A percentile compares a stretch with the other conserved stretches of the same genome.
Evolutionary conservation across 2,329 filamentous ascomycete genomes (phyloP).

Genomic region (Eurotiales sp.): DNA sequence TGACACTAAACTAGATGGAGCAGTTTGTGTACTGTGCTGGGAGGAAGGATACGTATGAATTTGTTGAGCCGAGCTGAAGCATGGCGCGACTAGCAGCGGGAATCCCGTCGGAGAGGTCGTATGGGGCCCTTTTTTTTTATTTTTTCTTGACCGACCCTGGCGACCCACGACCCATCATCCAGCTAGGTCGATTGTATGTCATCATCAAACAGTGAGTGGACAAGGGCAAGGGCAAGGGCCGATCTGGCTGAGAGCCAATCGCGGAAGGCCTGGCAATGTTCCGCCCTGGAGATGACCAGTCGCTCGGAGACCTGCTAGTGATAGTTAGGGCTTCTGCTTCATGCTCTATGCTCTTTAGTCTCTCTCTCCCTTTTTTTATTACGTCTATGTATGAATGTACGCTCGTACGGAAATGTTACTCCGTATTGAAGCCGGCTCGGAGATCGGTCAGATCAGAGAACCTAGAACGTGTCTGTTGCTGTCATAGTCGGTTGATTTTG

Average conservation of each 20-base stretch:
- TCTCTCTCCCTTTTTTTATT: neutral
- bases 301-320: constrained; percentile 14
- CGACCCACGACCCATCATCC: constrained; percentile 2
- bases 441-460: constrained; percentile 1
- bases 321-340: too few relatives aligned
- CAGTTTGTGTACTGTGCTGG: constrained; percentile 3
- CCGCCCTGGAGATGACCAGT: constrained; percentile 14
- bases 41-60: constrained; percentile 1
- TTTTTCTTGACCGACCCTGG: too few relatives aligned
- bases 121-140: constrained; percentile 15
- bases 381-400: neutral
- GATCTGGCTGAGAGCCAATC: constrained; percentile 15
- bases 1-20: constrained; percentile 11
- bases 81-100: constrained; percentile 11
- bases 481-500: neutral
- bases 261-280: constrained; percentile 15
- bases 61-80: constrained; percentile 7
- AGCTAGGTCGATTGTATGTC: constrained; percentile 8
- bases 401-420: constrained; percentile 12
- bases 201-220: constrained; percentile 12
- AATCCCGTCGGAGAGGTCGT: constrained; percentile 12
- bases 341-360: neutral
- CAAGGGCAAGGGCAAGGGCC: too few relatives aligned
- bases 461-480: constrained; percentile 6
- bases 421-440: constrained; percentile 6